Evolutionary conservation across 306 rosid species (phyloP).

Genomic region (Hippophae rhamnoides): DNA sequence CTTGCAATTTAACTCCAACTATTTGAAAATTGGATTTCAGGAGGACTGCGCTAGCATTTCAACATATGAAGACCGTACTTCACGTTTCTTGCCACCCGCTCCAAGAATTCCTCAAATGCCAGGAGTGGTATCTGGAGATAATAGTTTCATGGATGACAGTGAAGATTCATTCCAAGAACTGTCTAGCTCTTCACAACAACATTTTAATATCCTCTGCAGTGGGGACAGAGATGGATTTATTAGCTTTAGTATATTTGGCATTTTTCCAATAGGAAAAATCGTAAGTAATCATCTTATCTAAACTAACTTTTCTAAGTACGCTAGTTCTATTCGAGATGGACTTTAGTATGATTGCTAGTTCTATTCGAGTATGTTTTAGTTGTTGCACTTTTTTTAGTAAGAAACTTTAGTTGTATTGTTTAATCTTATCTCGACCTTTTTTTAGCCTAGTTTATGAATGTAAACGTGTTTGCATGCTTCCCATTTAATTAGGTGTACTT

Average conservation of each 20-base stretch:
- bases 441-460: too few species aligned
- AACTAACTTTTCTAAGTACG: background rate
- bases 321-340: background rate
- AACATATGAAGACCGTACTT: slow-evolving; percentile 84
- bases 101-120: slow-evolving; percentile 82
- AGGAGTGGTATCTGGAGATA: slow-evolving; percentile 87
- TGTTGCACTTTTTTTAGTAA: background rate
- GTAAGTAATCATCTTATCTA: slow-evolving; percentile 27
- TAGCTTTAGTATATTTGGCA: slow-evolving; percentile 91
- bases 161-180: slow-evolving; percentile 77
- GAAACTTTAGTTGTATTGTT: too few species aligned
- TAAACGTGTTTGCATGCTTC: too few species aligned
- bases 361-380: background rate
- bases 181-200: slow-evolving; percentile 79
- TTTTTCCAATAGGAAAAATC: slow-evolving; percentile 73
- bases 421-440: background rate
- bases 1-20: too few species aligned
- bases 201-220: slow-evolving; percentile 77
- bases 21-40: slow-evolving; percentile 30
- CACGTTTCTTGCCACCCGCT: slow-evolving; percentile 87
- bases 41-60: slow-evolving; percentile 43
- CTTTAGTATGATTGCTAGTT: too few species aligned
- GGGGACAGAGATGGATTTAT: slow-evolving; percentile 84
- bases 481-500: too few species aligned
- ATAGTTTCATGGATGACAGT: slow-evolving; percentile 73